Evolutionary conservation across 2,329 filamentous ascomycete genomes (phyloP), one percentile per base, ranked within the genome.

Genomic region (Magnaporthiopsis poae): DNA sequence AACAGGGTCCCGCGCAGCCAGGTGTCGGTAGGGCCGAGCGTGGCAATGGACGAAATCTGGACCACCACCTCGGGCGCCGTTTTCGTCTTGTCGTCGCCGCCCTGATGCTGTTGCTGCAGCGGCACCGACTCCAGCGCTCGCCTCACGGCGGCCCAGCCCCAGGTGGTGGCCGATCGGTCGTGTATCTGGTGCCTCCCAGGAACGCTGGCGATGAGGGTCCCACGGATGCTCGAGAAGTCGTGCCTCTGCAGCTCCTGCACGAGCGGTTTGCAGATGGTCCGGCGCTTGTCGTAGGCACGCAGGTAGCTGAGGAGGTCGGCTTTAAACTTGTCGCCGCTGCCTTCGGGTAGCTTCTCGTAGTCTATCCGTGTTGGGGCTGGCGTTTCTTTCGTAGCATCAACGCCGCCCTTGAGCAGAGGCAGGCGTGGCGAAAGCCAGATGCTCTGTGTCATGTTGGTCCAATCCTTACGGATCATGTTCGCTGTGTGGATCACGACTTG

Each of bases 381-480:
- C n/a, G 56, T n/a, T 11, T 11, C 31, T 18, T 36, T 35, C 13
- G 33, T 67, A 52, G 39, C 4, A 5, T 52, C 15, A 21, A 5
- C 46, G 21, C 31, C 31, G 5, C 35, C n/a, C 65, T 60, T 68
- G 2, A 78, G 63, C 1, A 84, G 76, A 0, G 90, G 87, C 0
- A 96, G 84, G 1, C 85, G 73, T 0, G 91, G 91, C 0, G 91
- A 94, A 64, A 79, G 81, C 92, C 92, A 96, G 5, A 90, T 84
- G 1, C 86, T 91, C 74, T 96, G 92, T 0, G 88, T 90, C 90
- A 96, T 90, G 71, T 95, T 95, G 1, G 81, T 84, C 92, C 92
- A 96, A 75, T 96, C 92, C 66, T 88, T 87, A 4, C 82, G 73
- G n/a, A 96, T 94, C 89, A 96, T 92, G 71, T 96, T 96, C 25